Conservation (phyloP, 768 basidiomycete genomes). For the Amanita brunnescens region DNA sequence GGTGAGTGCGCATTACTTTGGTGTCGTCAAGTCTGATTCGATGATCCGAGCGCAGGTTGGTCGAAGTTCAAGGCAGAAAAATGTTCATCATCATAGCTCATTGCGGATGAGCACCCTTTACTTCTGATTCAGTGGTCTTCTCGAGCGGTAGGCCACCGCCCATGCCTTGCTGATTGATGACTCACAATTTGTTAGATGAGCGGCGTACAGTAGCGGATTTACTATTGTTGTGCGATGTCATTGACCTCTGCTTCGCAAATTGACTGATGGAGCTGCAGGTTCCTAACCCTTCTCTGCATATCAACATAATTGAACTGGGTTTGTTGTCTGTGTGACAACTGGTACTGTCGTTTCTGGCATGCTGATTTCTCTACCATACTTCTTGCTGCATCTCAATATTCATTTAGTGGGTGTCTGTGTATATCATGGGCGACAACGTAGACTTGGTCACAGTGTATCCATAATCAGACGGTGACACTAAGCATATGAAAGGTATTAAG, state of each 20-base stretch:
- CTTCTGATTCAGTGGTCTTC: not conserved
- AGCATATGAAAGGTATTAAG: not conserved
- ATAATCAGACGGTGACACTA: not conserved
- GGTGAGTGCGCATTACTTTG: conserved; percentile 16
- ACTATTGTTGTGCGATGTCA: not conserved
- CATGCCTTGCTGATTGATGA: not conserved
- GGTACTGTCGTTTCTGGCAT: not conserved
- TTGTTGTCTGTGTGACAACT: not conserved
- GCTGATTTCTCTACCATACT: not conserved
- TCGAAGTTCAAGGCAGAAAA: not conserved
- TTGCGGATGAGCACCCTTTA: not conserved
- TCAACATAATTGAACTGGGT: not conserved
- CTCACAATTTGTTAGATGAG: not conserved
- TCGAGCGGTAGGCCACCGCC: not conserved
- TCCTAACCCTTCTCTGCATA: not conserved
- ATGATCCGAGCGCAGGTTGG: conserved; percentile 1
- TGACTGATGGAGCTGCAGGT: conserved; percentile 1
- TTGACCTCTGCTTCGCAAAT: not conserved
- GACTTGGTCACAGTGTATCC: conserved; percentile 1
- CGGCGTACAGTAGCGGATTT: not conserved
- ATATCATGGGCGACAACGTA: conserved; percentile 1
- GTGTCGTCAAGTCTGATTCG: not conserved
- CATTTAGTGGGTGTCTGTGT: not conserved
- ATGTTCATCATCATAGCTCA: not conserved
- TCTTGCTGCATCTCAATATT: not conserved